Base-by-base conservation (phyloP, 176 grass and related monocot genomes). In the Guadua angustifolia region DNA sequence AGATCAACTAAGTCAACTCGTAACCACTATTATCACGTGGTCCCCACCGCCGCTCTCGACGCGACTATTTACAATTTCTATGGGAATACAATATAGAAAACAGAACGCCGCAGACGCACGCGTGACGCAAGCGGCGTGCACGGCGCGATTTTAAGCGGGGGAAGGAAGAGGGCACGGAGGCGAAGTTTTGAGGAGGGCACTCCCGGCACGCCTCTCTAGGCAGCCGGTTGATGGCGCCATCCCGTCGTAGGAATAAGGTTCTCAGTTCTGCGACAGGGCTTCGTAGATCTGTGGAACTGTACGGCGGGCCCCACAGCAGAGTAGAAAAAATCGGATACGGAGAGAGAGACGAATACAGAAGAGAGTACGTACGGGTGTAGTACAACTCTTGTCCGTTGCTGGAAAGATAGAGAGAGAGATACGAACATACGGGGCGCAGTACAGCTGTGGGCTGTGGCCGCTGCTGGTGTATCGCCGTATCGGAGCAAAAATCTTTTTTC, bases 111-210 rank as follows among this genome's bases (percentile, higher is more conserved):
- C 32, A 4, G 46, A 80, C 85, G 85, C 19, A 44, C 38, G 78
- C 62, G 79, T 73, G 76, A 86, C 84, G 84, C 57, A 73, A 65
- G 44, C 49, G 22, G 78, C 18, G 49, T 56, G 72, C 82, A 36
- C 18, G 25, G 10, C 7, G 62, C 36, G 7, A 51, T 65, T 60
- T 62, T 7, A 36, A n/a, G 17, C 47, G 47, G 18, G 18, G 25
- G 15, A 29, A n/a, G 24, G 15, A 4, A 1, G 2, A 12, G 10
- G 2, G 44, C 3, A 46, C 11, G 45, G 45, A 46, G 3, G 8
- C 42, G 8, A 44, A 44, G 8, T 11, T 10, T 44, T 11, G 3
- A 46, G 44, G 9, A 47, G 13, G 15, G 15, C 4, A 5, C 47
- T 15, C 47, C 1, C 4, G 39, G 19, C 57, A 22, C 81, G 29